phyloP scores from a whole-genome alignment of 2,329 filamentous ascomycete species.

The Alternaria longipes region DNA sequence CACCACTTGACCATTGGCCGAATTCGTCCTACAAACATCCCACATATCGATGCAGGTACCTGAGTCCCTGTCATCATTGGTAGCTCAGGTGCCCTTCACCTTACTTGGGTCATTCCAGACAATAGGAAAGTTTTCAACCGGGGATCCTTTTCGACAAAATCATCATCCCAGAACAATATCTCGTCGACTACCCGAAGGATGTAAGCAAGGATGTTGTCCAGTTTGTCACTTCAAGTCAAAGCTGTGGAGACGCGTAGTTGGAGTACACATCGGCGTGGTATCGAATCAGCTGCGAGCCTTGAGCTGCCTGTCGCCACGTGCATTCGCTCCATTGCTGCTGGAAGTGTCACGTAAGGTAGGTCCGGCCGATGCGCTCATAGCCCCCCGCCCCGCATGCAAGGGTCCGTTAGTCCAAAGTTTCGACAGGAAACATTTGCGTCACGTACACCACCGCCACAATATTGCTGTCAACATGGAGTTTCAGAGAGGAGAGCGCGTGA shows the following conservation, averaged over 20 bases:
- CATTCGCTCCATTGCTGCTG: neutral
- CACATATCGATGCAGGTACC: too few relatives aligned
- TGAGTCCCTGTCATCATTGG: too few relatives aligned
- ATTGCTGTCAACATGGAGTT: constrained; percentile 49
- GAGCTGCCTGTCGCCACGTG: neutral
- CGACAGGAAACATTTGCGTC: constrained; percentile 1
- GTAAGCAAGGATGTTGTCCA: neutral
- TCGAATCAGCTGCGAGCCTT: neutral
- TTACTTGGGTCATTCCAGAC: too few relatives aligned
- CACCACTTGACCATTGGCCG: too few relatives aligned
- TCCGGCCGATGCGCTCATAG: neutral
- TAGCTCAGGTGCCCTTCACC: too few relatives aligned
- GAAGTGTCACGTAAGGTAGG: neutral
- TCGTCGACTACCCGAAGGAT: neutral
- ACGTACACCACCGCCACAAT: constrained; percentile 9
- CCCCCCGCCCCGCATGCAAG: constrained; percentile 7
- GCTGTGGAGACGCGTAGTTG: too few relatives aligned
- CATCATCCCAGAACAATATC: neutral
- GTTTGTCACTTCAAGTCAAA: too few relatives aligned
- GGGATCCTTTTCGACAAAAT: neutral
- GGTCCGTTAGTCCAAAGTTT: constrained; percentile 10
- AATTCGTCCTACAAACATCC: too few relatives aligned
- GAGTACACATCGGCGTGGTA: too few relatives aligned
- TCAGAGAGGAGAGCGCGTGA: constrained; percentile 68
- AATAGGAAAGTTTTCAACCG: neutral